phyloP scores from a whole-genome alignment of 2,329 filamentous ascomycete species.

The Cercospora brassicicola region DNA sequence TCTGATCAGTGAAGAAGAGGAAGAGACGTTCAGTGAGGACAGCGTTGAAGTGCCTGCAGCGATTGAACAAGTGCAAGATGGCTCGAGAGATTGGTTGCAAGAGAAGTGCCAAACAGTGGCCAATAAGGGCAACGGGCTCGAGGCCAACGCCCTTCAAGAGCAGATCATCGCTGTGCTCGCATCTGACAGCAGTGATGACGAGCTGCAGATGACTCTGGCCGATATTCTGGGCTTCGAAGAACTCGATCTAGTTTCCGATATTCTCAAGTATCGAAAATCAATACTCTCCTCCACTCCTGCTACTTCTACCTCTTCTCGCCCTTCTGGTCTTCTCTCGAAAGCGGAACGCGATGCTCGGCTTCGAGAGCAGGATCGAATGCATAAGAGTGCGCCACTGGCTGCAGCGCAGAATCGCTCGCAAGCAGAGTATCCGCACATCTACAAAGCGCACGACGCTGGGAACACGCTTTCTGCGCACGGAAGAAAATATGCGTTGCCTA shows the following conservation, averaged over 20 bases:
- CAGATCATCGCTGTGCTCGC: conserved; percentile 75
- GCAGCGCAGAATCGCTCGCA: conserved; percentile 69
- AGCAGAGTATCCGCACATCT: conserved; percentile 88
- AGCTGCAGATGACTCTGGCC: conserved; percentile 84
- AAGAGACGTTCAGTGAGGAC: conserved; percentile 65
- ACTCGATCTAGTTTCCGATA: conserved; percentile 85
- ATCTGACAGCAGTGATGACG: conserved; percentile 71
- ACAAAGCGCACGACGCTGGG: conserved; percentile 77
- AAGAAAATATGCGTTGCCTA: conserved; percentile 77
- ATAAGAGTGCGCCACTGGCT: conserved; percentile 74
- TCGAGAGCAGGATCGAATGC: conserved; percentile 71
- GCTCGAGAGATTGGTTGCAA: conserved; percentile 64
- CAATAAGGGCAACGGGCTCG: conserved; percentile 63
- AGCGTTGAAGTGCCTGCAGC: conserved; percentile 52
- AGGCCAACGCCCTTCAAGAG: conserved; percentile 68
- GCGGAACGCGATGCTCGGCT: conserved; percentile 78
- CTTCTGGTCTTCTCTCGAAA: conserved; percentile 65
- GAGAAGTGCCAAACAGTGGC: conserved; percentile 68
- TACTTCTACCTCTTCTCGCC: conserved; percentile 38
- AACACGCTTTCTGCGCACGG: conserved; percentile 81
- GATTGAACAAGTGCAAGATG: conserved; percentile 34
- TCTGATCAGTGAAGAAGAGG: conserved; percentile 74
- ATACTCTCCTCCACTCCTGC: conserved; percentile 51
- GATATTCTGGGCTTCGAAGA: conserved; percentile 93
- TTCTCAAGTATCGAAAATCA: conserved; percentile 74